phyloP scores from a whole-genome alignment of 2,329 filamentous ascomycete species.

The Sporothrix globosa region DNA sequence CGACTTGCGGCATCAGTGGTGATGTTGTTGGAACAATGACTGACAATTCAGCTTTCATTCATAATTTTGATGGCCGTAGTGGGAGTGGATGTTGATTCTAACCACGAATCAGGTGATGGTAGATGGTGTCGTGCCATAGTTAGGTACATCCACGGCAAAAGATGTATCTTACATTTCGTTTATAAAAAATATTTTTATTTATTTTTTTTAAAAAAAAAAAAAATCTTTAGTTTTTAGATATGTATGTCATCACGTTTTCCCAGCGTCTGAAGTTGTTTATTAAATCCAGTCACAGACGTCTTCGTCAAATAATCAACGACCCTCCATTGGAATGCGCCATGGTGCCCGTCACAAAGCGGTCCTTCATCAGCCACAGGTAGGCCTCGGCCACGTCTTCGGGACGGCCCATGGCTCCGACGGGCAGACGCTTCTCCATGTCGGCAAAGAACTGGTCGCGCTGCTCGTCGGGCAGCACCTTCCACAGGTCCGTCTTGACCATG shows the following conservation, averaged over 20 bases:
- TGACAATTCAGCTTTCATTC: neutral
- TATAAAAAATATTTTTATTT: no score
- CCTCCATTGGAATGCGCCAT: slow-evolving; percentile 35
- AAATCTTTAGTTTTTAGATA: no score
- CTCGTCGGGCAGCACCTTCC: slow-evolving; percentile 40
- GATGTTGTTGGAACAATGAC: neutral
- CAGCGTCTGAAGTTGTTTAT: no score
- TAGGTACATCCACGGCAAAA: no score
- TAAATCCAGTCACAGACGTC: no score
- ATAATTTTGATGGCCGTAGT: no score
- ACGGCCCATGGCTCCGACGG: slow-evolving; percentile 36
- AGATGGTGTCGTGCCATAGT: no score
- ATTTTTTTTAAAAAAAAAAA: no score
- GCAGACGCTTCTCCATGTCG: slow-evolving; percentile 32
- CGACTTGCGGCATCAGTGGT: neutral
- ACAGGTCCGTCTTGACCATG: slow-evolving; percentile 53
- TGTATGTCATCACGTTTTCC: no score
- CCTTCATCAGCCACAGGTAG: slow-evolving; percentile 42
- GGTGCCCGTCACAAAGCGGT: slow-evolving; percentile 39
- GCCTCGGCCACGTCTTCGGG: slow-evolving; percentile 42
- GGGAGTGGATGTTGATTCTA: no score
- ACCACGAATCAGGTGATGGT: no score
- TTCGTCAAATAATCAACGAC: neutral
- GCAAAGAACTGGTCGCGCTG: slow-evolving; percentile 37
- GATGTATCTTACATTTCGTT: no score